Evolutionary conservation across 176 grass and related monocot genomes (phyloP), one percentile per base, ranked within the genome.

Genomic region (Oryza officinalis): DNA sequence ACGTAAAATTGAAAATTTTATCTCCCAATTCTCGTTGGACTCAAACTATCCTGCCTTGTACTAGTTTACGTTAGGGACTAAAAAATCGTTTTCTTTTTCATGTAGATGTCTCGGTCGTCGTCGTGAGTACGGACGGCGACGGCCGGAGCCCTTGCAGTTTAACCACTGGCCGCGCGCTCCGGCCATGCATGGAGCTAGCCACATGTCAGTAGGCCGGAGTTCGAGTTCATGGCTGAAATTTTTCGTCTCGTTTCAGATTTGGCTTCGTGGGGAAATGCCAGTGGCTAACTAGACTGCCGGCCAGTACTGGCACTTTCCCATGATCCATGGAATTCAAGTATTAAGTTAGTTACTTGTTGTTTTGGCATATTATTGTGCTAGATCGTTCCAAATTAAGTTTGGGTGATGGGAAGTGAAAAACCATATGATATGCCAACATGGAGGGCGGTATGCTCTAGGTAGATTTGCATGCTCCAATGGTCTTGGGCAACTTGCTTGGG

Each of bases 281-380:
- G 13, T 32, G 71, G 40, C 71, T 81, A 81, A 71, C 82, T 68
- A 49, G 77, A 72, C 78, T 82, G 88, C 88, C 88, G 83, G 88
- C 88, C 79, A 61, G 59, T 50, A 71, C 74, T 86, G 72, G 72
- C 65, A 82, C 72, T 82, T 86, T 86, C 83, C 57, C 45, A 27
- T 67, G 78, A 78, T 86, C 79, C 67, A 23, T 60, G 22, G 33
- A 72, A 59, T 72, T 86, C 43, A 40, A 82, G 12, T 81, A 60
- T 72, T 77, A 72, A 57, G 83, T 86, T 90, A 84, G 78, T 73
- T 73, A 17, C 23, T 38, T 35, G 77, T 22, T 26, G 40, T 59
- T 12, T 66, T 63, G 45, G 77, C 54, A 27, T 76, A 81, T 84
- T 82, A 35, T 27, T 54, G 50, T 38, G 4, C 6, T 54, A 54